Base-by-base conservation (phyloP, 306 rosid genomes). In the Lithocarpus polystachyus region DNA sequence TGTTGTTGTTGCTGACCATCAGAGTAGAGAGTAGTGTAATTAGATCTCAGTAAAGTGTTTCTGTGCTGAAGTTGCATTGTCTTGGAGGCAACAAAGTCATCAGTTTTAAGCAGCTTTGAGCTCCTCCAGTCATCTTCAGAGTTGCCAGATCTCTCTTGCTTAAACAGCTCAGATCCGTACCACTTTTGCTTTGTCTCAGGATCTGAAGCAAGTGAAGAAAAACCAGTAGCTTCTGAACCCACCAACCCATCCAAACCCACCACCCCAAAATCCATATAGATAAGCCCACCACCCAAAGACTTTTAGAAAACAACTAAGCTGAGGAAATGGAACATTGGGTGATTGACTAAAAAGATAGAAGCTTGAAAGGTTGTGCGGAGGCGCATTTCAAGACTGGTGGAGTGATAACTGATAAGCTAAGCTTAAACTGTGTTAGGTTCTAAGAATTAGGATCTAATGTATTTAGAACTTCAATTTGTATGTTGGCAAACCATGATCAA, bases 241-340 rank as follows among this genome's bases (percentile, higher is more conserved):
- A 85, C 92, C 72, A 85, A 80, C 83, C 90, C 98, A 65, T 89
- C 92, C 29, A 88, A 87, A 85, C 97, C 89, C 87, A 88, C 83
- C 67, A 79, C 86, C 68, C 93, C 92, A 85, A 93, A 88, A 93
- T 95, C 99, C 98, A 91, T 91, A n/a, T 29, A 52, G 68, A 57
- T 77, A 70, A 33, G 20, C 23, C 80, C 62, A 57, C 35, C 37
- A 11, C 37, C 7, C 1, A 5, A 15, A 4, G 45, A 22, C 79
- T 2, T 2, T 43, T 73, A 82, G 56, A 76, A 68, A 56, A 67
- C 61, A 40, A 48, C 82, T 56, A 75, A 78, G 73, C 35, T 74
- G 54, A 52, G 33, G 69, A 59, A 73, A 88, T 75, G 83, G 37
- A 79, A 56, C 86, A 79, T 80, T 69, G 85, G 71, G 75, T 82